Evolutionary conservation across 331 rosid genomes (phyloP).

Genomic region (Quercus lobata): DNA sequence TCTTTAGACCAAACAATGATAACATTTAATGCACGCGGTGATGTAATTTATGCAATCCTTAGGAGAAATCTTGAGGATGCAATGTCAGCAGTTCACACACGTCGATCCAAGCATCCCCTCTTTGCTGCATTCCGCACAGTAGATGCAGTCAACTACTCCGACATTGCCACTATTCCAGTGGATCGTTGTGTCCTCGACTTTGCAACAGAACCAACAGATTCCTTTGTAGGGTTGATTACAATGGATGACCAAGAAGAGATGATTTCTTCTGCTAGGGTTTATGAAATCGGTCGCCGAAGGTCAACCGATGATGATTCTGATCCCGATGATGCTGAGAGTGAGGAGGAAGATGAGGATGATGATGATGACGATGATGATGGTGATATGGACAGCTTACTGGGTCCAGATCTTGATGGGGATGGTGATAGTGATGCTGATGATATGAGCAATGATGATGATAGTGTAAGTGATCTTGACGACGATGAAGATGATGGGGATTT

Average conservation of each 20-base stretch:
- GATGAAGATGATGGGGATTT: constrained; percentile 71
- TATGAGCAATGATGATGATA: constrained; percentile 71
- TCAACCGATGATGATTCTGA: constrained; percentile 97
- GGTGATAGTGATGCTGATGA: constrained; percentile 79
- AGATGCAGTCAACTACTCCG: constrained; percentile 92
- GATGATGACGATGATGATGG: constrained; percentile 44
- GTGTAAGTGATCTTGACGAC: constrained; percentile 56
- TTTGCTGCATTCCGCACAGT: constrained; percentile 92
- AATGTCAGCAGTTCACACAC: constrained; percentile 84
- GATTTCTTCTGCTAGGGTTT: constrained; percentile 83
- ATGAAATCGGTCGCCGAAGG: constrained; percentile 92
- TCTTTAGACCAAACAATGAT: constrained; percentile 90
- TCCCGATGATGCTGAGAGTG: constrained; percentile 96
- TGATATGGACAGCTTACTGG: constrained; percentile 61
- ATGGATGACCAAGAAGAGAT: constrained; percentile 96
- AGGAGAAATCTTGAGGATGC: constrained; percentile 93
- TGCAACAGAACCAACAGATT: constrained; percentile 87
- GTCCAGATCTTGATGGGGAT: constrained; percentile 77
- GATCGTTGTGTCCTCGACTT: constrained; percentile 99
- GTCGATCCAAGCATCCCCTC: constrained; percentile 84
- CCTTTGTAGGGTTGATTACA: constrained; percentile 87
- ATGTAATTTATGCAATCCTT: constrained; percentile 93
- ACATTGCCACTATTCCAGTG: constrained; percentile 79
- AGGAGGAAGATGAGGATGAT: constrained; percentile 85
- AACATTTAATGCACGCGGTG: constrained; percentile 89